Evolutionary conservation across 2,329 filamentous ascomycete species (phyloP), one percentile per base, ranked within the genome.

Genomic region (Botrytis porri): DNA sequence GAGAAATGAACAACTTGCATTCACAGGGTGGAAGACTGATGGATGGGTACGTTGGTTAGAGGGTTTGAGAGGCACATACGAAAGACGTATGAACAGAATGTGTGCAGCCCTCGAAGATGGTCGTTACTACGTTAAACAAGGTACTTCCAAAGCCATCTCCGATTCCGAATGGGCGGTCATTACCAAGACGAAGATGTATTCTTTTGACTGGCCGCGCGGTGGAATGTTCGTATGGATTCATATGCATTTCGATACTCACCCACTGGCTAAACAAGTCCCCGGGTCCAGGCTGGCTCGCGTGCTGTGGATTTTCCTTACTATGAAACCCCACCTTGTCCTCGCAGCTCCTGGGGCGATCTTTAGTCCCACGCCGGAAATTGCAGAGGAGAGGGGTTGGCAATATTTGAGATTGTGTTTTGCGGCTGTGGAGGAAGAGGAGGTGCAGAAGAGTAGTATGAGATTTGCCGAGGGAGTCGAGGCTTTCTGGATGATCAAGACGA

Each of bases 21-120:
- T 83, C 57, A 84, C 85, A 63, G 86, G 92, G 73, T 98, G 95
- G 95, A 87, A 93, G 78, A 89, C 91, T 75, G 89, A 90, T 74
- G 95, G 95, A 76, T 98, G 93, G 93, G 91, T 97, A 22, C 91
- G 93, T 76, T 98, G 95, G 95, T 89, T 98, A 37, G 92, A 91
- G 74, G 94, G 94, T 12, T 87, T 98, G 22, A 89, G 94, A 39
- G 93, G 92, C 73, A 88, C 89, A 78, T 98, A 98, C 83, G 93
- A 97, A 84, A 86, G 90, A 59, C 90, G 95, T 74, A 97, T 97
- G 93, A 88, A 88, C 78, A 83, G 84, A 75, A 97, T 97, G 93
- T 92, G 91, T 82, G 83, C 83, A 12, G 86, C 89, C 70, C 88
- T 98, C 22, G 92, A 96, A 79, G 87, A 88, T 8, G 88, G 91